Evolutionary conservation across 805 yeast genomes (phyloP), one percentile per base, ranked within the genome.

Genomic region (Metschnikowia gelsemii): DNA sequence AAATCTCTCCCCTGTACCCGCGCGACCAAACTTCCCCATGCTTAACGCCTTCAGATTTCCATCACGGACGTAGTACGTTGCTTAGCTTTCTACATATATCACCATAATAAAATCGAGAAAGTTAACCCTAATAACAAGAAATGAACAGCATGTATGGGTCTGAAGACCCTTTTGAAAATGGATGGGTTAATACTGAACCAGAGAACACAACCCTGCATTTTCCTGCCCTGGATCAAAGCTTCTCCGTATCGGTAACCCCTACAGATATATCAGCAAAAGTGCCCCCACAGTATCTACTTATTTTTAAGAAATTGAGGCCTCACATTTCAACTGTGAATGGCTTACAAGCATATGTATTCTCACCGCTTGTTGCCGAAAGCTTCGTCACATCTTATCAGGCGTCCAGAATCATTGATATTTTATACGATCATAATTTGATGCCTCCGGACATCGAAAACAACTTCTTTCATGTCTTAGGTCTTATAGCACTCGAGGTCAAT

Each of bases 401-500:
- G 19, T 49, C 64, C 9, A 56, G 59, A 31, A 55, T 69, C 18
- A 44, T 68, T 31, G 68, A 68, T 49, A 53, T 55, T 22, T 45
- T 66, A 17, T 65, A 64, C 41, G 72, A 68, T 43, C 64, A 69
- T 41, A 51, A 57, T 44, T 50, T 69, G 36, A 44, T 61, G 42
- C 68, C 70, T 1, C 59, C 64, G 1, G 46, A 61, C 7, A 43
- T 40, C 9, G 50, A 55, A n/a, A 47, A 52, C 31, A 64, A 63
- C 43, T 62, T 70, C 32, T 58, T 55, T 40, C 67, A 66, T 43
- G 51, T 62, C 20, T 45, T 70, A 32, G 77, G 75, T 5, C 58
- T 72, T 32, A 51, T 69, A 26, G 66, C 71, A 1, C 59, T 72
- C 45, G 77, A 72, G 52, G 56, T 70, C 20, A 65, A 63, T n/a